Base-by-base conservation (phyloP, 2,329 filamentous ascomycete species). In the Pseudocercospora macadamiae region DNA sequence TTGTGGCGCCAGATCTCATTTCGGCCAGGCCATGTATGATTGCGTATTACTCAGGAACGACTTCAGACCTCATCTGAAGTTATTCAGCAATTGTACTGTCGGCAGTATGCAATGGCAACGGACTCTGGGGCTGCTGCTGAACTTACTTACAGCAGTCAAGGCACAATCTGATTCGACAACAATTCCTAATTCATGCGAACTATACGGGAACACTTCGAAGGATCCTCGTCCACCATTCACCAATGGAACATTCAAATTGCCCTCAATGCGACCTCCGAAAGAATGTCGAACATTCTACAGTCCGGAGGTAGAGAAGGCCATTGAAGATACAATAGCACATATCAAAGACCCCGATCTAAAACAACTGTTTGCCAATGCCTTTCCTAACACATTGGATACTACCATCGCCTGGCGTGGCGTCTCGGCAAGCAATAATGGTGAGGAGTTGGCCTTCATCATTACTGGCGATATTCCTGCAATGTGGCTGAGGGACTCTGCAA, bases 361-460 rank as follows among this genome's bases (percentile, higher is more conserved):
- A 70, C 81, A 86, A 2, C 78, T 91, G 10, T 91, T 91, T 68
- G 75, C 85, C 65, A 91, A 91, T 70, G 79, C 63, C n/a, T 65
- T 62, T 25, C 63, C 93, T 2, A 96, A 93, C 61, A 93, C 90
- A 0, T 85, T 95, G 3, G 92, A 96, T 70, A 96, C 92, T 0
- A 96, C 92, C 0, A 85, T 96, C 64, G 86, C 89, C 69, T 96
- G 93, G 83, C 91, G 96, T 72, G 89, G 89, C 5, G 85, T 88
- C 61, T 88, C 80, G 2, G 65, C 30, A 12, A 48, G 54, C 44
- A 54, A 62, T 34, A 96, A 92, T 92, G 81, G 89, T 65, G 93
- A 93, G 0, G 82, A 90, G 0, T 93, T 97, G 70, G 93, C 89
- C 7, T 97, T 97, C 73, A 88, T 97, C 64, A 96, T 96, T 51